A percentile compares a stretch with the other conserved stretches of the same genome.
phyloP scores from a whole-genome alignment of 345 rosid genomes.

The Euphorbia pulcherrima region DNA sequence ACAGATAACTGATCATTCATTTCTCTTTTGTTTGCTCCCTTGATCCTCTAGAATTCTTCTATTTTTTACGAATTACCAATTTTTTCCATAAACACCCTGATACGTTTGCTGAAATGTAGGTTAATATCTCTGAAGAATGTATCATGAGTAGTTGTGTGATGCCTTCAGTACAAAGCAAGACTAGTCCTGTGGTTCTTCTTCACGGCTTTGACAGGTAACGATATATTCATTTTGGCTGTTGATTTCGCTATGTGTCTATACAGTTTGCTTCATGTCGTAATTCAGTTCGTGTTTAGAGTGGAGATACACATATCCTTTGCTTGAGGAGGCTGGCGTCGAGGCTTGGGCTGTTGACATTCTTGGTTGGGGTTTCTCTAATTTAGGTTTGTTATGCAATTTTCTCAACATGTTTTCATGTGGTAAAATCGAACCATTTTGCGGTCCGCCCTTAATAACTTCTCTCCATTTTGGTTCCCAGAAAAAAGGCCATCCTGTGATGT shows the following conservation, averaged over 20 bases:
- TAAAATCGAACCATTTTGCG: neutral
- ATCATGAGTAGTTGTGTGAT: constrained; percentile 84
- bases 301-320: constrained; percentile 77
- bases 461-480: constrained; percentile 31
- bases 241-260: constrained; percentile 9
- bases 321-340: constrained; percentile 85
- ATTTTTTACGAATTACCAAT: no score
- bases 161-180: constrained; percentile 45
- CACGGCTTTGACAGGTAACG: constrained; percentile 89
- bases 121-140: constrained; percentile 38
- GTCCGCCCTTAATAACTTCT: neutral
- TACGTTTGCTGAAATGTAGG: constrained; percentile 35
- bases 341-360: constrained; percentile 91
- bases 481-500: constrained; percentile 61
- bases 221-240: neutral
- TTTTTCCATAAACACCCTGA: no score
- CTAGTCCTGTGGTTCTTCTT: constrained; percentile 70
- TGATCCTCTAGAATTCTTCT: no score
- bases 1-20: no score
- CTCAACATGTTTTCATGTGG: neutral
- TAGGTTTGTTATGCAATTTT: constrained; percentile 44
- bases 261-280: constrained; percentile 31
- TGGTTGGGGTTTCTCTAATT: constrained; percentile 96
- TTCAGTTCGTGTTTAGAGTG: constrained; percentile 95
- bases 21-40: no score